Base-by-base conservation (phyloP, 805 yeast species). In the Candida ponderosae region DNA sequence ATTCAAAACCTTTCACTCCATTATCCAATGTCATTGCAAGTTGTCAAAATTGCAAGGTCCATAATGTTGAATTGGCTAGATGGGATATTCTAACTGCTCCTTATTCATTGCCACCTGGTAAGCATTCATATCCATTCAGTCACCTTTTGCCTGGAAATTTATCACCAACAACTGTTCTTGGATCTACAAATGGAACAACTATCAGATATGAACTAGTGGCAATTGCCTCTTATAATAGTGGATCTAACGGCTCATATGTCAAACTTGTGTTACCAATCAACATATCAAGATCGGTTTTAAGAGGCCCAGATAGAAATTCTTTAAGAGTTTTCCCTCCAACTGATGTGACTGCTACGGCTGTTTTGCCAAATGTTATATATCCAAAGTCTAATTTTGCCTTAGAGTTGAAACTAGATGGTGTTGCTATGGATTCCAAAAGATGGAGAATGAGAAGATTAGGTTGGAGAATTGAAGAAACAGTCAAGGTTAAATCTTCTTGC, bases 281-380 rank as follows among this genome's bases (percentile, higher is more conserved):
- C 46, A 68, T 93, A 2, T 70, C 82, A 32, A 71, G 98, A 49
- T 81, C 94, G 40, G 75, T 90, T 23, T 57, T 85, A 18, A 66
- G 86, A 33, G 90, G 93, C 6, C 84, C 85, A 3, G 96, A 89
- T 54, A 70, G 88, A 48, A 86, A 84, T 52, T 85, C 96, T 1
- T 62, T 87, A 29, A 72, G 99, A 42, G 85, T 93, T 1, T 93
- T 93, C 59, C 98, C 98, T 1, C 97, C 99, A 7, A 90, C 97
- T 0, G 84, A 82, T 31, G 80, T 93, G 28, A 80, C 87, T 3
- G 94, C 96, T 6, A 76, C 82, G 20, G 93, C 95, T 8, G 82
- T 80, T 14, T 65, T 93, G 35, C 98, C 98, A 2, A 83, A 83
- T 44, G 95, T 88, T 14, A 72, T 85, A 24, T 85, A 85, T 57